Evolutionary conservation across 495 filamentous ascomycete species (phyloP).

Genomic region (Cryomyces antarcticus): DNA sequence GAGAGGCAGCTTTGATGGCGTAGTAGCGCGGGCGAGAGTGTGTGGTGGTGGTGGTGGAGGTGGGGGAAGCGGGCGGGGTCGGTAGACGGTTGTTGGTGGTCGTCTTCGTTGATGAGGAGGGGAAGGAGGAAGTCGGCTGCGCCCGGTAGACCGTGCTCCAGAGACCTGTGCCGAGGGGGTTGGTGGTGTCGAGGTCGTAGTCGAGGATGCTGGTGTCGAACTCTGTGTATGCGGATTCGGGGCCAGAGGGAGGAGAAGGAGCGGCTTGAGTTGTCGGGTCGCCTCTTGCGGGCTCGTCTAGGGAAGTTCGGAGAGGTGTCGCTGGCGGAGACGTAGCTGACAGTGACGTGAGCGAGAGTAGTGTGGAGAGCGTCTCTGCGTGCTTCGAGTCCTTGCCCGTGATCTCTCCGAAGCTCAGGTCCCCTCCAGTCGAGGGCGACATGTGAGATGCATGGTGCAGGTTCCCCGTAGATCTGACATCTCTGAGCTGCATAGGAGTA

Average conservation of each 20-base stretch:
- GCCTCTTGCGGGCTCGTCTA: background rate
- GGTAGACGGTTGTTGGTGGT: conserved; percentile 3
- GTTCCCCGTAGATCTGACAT: no score
- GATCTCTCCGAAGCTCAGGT: no score
- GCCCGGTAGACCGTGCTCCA: conserved; percentile 43
- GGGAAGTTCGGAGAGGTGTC: no score
- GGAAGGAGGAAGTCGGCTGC: conserved; percentile 1
- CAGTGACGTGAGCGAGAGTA: no score
- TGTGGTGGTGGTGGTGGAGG: background rate
- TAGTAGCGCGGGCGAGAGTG: conserved; percentile 13
- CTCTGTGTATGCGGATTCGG: background rate
- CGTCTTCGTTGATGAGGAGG: background rate
- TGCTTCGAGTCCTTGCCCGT: no score
- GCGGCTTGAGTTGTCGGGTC: background rate
- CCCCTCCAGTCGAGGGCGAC: no score
- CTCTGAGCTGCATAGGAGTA: no score
- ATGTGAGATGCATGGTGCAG: no score
- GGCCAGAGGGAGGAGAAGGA: background rate
- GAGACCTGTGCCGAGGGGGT: conserved; percentile 27
- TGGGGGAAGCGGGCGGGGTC: conserved; percentile 30
- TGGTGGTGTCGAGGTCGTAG: conserved; percentile 14
- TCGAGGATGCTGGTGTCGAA: conserved; percentile 3
- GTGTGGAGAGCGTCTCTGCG: no score
- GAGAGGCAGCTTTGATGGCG: conserved; percentile 34
- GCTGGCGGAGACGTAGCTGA: no score